phyloP scores from a whole-genome alignment of 345 rosid genomes.

The Salix viminalis region DNA sequence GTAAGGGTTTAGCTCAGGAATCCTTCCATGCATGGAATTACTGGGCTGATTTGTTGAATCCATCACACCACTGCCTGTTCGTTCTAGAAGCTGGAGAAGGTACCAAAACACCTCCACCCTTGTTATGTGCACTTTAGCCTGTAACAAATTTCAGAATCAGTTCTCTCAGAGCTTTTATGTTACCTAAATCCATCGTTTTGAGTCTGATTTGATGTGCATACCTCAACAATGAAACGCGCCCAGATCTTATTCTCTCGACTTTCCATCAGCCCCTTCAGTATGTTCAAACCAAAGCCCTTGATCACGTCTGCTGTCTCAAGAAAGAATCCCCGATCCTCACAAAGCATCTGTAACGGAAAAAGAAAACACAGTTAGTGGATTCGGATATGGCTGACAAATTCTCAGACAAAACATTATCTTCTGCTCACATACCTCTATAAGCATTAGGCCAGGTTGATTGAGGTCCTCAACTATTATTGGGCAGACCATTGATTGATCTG shows the following conservation, averaged over 20 bases:
- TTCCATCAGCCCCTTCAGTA: constrained; percentile 82
- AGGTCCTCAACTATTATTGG: constrained; percentile 87
- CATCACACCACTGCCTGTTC: constrained; percentile 24
- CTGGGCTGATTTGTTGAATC: constrained; percentile 30
- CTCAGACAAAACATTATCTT: neutral
- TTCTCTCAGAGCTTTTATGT: neutral
- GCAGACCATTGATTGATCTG: constrained; percentile 54
- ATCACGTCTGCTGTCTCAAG: constrained; percentile 78
- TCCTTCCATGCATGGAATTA: constrained; percentile 18
- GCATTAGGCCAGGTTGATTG: constrained; percentile 66
- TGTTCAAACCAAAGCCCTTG: constrained; percentile 64
- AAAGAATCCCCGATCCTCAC: constrained; percentile 68
- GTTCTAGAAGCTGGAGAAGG: constrained; percentile 65
- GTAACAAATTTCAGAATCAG: constrained; percentile 20
- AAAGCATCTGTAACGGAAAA: constrained; percentile 58
- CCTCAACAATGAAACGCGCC: constrained; percentile 88
- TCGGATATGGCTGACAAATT: neutral
- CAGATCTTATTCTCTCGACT: constrained; percentile 53
- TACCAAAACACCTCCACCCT: constrained; percentile 78
- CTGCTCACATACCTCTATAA: constrained; percentile 57
- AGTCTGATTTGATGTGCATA: constrained; percentile 11
- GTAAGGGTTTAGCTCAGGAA: constrained; percentile 30
- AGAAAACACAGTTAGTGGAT: neutral
- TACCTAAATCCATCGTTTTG: neutral
- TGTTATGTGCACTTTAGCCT: constrained; percentile 57